Base-by-base conservation (phyloP, 495 filamentous ascomycete genomes). In the Tuber indicum region DNA sequence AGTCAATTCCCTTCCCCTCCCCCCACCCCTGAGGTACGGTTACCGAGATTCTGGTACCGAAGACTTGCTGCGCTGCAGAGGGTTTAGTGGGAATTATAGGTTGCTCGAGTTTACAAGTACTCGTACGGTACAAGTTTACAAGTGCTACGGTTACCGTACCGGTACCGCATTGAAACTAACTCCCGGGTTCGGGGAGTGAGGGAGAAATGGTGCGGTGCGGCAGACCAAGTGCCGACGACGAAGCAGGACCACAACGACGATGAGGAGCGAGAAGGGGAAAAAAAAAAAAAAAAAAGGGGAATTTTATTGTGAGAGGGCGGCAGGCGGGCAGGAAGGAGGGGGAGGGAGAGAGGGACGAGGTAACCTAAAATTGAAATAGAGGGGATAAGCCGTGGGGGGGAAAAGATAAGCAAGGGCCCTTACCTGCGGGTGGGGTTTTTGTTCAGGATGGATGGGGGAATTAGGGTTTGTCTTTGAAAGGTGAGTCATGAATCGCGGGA, bases 341-440 rank as follows among this genome's bases (percentile, higher is more conserved):
- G 45, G 71, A 32, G n/a, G 19, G n/a, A n/a, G n/a, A n/a, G n/a
- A n/a, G n/a, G n/a, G n/a, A n/a, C n/a, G n/a, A n/a, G n/a, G n/a
- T 42, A 45, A 32, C 41, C 41, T 42, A 46, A 72, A 72, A 23
- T n/a, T 43, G 71, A 36, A 72, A 46, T 42, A 14, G 71, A 19
- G 45, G 32, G 71, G 45, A 32, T 42, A 72, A 46, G 71, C 23
- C 23, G 71, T n/a, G 71, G 71, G 45, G 71, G 71, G 39, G 39
- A 10, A 58, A 58, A n/a, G 52, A 26, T 42, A 39, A 46, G 71
- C 21, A 39, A 39, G 39, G 39, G 39, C 39, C 39, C 39, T 39
- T n/a, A n/a, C n/a, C n/a, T n/a, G 39, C 39, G 3, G 39, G 39
- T 39, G 39, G 39, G 39, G 39, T 39, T 39, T 39, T 39, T 39